These are phyloP conservation scores for Sporodiniella umbellata DNA, from an alignment of 371 early-diverging fungal genomes.

Conservation along the genomic window DNA sequence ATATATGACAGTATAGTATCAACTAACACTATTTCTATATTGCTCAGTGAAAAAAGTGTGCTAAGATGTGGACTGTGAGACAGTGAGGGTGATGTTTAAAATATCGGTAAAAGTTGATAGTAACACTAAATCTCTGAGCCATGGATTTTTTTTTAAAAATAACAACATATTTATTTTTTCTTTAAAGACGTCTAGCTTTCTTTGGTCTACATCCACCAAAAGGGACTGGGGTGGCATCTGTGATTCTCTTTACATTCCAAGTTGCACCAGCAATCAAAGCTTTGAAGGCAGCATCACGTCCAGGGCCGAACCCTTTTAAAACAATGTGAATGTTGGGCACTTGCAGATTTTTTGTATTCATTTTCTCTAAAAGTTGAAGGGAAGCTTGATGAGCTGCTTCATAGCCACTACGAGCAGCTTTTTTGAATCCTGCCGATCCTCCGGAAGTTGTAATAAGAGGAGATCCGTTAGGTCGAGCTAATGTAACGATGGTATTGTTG, in stretches of 20 bases:
- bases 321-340: constrained; percentile 71
- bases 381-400: constrained; percentile 96
- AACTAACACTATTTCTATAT: too few species aligned
- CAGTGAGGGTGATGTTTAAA: too few species aligned
- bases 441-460: constrained; percentile 74
- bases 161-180: not conserved
- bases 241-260: constrained; percentile 76
- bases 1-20: too few species aligned
- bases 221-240: constrained; percentile 90
- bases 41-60: too few species aligned
- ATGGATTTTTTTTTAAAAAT: too few species aligned
- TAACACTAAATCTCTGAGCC: too few species aligned
- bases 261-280: constrained; percentile 60
- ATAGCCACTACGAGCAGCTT: constrained; percentile 84
- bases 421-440: constrained; percentile 85
- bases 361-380: constrained; percentile 63
- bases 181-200: constrained; percentile 82
- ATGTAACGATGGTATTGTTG: constrained; percentile 90
- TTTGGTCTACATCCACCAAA: constrained; percentile 94
- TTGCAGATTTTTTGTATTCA: constrained; percentile 61
- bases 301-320: constrained; percentile 90
- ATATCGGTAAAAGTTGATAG: too few species aligned
- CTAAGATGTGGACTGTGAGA: too few species aligned
- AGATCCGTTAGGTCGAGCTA: constrained; percentile 72
- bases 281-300: constrained; percentile 89